Evolutionary conservation across 306 rosid species (phyloP), one percentile per base, ranked within the genome.

Genomic region (Biancaea sappan): DNA sequence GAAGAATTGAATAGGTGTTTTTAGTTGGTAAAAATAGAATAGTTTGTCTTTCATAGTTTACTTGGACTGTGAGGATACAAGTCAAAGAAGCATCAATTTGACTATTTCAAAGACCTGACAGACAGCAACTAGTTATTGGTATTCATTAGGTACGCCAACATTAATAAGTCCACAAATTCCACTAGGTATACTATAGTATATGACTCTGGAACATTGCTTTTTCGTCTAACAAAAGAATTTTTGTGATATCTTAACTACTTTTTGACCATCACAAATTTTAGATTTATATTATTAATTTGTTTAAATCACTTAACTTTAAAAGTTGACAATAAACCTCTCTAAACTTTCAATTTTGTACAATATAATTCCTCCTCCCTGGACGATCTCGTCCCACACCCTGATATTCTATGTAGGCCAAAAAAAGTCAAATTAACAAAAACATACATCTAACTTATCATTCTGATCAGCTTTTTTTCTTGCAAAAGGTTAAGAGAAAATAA

Each of bases 141-240:
- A 28, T 8, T 61, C 18, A 56, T 79, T 84, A 72, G 84, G 84
- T 76, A 52, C 62, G 73, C n/a, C 46, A 73, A 68, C 80, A 80
- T 80, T 68, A 12, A 14, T 19, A 21, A 62, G 72, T 57, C 15
- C 38, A 11, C 79, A 28, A 60, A 53, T 28, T 26, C 50, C 34
- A 65, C 13, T 44, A 34, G 8, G 11, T 21, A 32, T 19, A 28
- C 35, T 2, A n/a, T n/a, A 28, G 28, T 19, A 59, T 28, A 67
- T 19, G 48, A 43, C 26, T 21, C 73, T 26, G 62, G 8, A 56
- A 26, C 34, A 25, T 15, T 54, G 12, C 13, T 25, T 12, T 19
- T 19, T 43, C 14, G 15, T 15, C 8, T 43, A 2, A 0, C 41
- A 1, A 4, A 35, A 22, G 3, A 66, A 57, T 58, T 32, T 37